Percentiles rank a stretch among this genome's conserved stretches.
Conservation (phyloP, 345 rosid genomes). For the Jatropha curcas region DNA sequence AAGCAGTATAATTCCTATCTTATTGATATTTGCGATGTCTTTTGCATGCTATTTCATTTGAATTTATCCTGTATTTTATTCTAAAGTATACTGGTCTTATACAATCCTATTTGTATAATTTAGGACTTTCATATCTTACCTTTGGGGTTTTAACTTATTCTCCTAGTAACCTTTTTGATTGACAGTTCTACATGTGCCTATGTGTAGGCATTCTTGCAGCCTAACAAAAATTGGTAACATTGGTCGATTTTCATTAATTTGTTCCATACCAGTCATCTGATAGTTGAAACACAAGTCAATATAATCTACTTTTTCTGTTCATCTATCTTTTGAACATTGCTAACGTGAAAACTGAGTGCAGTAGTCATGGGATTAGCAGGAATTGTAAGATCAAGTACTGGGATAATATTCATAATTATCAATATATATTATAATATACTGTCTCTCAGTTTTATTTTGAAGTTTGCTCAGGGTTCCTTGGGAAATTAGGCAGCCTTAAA, state of each 20-base stretch:
- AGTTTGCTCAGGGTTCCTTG: neutral
- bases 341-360: neutral
- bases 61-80: neutral
- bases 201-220: neutral
- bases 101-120: neutral
- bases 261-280: neutral
- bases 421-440: neutral
- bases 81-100: neutral
- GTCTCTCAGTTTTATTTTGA: neutral
- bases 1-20: slow-evolving; percentile 57
- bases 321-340: neutral
- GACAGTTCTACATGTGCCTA: neutral
- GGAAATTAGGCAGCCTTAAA: neutral
- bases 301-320: neutral
- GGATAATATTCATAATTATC: neutral
- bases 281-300: neutral
- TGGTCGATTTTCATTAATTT: neutral
- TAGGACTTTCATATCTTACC: neutral
- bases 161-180: neutral
- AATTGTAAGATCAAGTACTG: neutral
- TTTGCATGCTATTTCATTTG: neutral
- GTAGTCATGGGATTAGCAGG: too few species aligned
- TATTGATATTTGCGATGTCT: neutral
- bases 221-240: neutral
- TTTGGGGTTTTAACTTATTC: neutral